Conservation (phyloP, 2,329 filamentous ascomycete species). For the Colletotrichum costaricense region DNA sequence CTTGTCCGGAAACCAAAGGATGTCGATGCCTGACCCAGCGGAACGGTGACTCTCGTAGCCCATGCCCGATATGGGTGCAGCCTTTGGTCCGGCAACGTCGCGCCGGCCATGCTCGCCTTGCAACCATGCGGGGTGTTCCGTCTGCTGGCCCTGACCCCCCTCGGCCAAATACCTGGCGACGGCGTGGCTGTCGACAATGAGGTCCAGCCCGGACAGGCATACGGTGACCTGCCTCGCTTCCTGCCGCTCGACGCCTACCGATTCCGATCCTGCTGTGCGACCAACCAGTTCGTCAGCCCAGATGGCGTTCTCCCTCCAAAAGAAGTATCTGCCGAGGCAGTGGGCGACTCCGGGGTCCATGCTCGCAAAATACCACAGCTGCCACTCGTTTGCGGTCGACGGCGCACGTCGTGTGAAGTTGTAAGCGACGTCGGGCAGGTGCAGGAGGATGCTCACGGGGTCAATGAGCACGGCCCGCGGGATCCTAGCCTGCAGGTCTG, state of each 20-base stretch:
- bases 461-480: conserved; percentile 62
- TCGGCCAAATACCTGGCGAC: conserved; percentile 66
- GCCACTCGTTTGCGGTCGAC: conserved; percentile 72
- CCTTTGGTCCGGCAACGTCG: conserved; percentile 27
- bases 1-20: conserved; percentile 69
- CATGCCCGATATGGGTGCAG: neutral
- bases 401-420: conserved; percentile 72
- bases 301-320: conserved; percentile 77
- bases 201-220: conserved; percentile 67
- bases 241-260: conserved; percentile 34
- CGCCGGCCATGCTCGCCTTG: conserved; percentile 35
- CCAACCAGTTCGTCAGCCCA: conserved; percentile 74
- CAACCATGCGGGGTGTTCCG: conserved; percentile 30
- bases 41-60: conserved; percentile 10
- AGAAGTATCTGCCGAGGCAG: conserved; percentile 74
- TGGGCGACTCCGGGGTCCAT: conserved; percentile 75
- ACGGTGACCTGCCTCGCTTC: conserved; percentile 61
- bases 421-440: conserved; percentile 77
- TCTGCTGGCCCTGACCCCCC: conserved; percentile 3
- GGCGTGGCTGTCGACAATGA: conserved; percentile 71
- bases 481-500: conserved; percentile 61
- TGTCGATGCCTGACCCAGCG: conserved; percentile 57
- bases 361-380: conserved; percentile 77
- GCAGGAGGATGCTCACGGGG: conserved; percentile 75
- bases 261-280: neutral